A percentile compares a stretch with the other conserved stretches of the same genome.
These are phyloP conservation scores for Penicillium bialowiezense DNA, from an alignment of 495 filamentous ascomycete species.

Conservation along the genomic window DNA sequence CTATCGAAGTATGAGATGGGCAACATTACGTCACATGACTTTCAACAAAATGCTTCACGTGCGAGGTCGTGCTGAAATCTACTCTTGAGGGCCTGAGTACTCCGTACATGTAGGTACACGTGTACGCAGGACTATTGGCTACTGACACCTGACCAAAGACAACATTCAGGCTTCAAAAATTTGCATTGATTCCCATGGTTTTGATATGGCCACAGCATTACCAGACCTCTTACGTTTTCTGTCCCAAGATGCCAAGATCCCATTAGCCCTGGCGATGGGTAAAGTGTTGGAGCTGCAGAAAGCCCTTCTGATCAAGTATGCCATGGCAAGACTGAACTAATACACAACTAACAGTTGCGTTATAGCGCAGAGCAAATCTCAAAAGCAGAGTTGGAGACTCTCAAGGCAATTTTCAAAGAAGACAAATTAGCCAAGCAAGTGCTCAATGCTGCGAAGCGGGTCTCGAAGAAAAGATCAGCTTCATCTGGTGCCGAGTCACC, in stretches of 20 bases:
- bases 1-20: no score
- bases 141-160: no score
- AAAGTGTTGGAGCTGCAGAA: constrained; percentile 66
- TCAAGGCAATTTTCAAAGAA: constrained; percentile 64
- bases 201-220: constrained; percentile 36
- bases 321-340: constrained; percentile 2
- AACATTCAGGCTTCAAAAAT: no score
- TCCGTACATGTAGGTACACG: no score
- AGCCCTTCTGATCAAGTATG: constrained; percentile 60
- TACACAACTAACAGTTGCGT: constrained; percentile 5
- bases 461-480: constrained; percentile 56
- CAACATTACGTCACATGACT: no score
- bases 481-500: constrained; percentile 30
- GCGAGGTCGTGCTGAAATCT: no score
- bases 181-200: no score
- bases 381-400: constrained; percentile 48
- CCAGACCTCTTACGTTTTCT: constrained; percentile 75
- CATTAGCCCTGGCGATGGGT: constrained; percentile 66
- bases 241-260: constrained; percentile 67
- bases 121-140: no score
- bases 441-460: constrained; percentile 57
- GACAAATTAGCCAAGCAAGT: constrained; percentile 67
- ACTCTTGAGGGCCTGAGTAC: no score
- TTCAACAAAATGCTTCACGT: no score
- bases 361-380: constrained; percentile 60